Evolutionary conservation across 331 rosid species (phyloP), one percentile per base, ranked within the genome.

Genomic region (Pyracantha coccinea): DNA sequence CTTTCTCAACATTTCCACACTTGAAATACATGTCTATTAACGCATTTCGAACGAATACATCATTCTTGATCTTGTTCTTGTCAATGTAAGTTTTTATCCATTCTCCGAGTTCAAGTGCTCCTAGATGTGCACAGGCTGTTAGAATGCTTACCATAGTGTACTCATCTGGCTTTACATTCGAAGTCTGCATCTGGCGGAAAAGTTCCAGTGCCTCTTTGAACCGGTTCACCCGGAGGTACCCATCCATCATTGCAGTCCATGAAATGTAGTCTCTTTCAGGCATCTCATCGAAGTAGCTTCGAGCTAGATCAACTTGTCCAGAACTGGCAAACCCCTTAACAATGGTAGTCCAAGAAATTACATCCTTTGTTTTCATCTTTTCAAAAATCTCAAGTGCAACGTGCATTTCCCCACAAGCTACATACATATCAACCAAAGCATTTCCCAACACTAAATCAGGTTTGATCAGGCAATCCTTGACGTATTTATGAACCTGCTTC

Each of bases 241-340:
- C 92, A 69, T 94, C 97, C 73, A 94, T 90, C 83, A 91, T 88
- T 72, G 96, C 95, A 76, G 97, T 94, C 97, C 99, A 94, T 10
- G 95, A 91, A 80, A 94, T 82, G 50, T 80, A 73, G 79, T 94
- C 99, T 68, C 88, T 90, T 81, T 66, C 90, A 24, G 93, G 82
- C 90, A 88, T 94, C 72, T 84, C 79, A 79, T 86, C 83, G 52
- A 94, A 94, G 80, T 90, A 83, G 71, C 75, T 82, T 9, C 91
- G 78, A 65, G 93, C 97, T 72, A 85, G 72, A 77, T 90, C 92
- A 72, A 90, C 74, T 74, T 77, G 79, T 60, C 90, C 94, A 2
- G 75, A 69, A 77, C 75, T 83, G 73, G 86, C 84, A 81, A 83
- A 88, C 69, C 98, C 98, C 1, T 80, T 67, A 25, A 90, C 89